These are phyloP conservation scores for Aspergillus terreus DNA, from an alignment of 2,329 filamentous ascomycete species.

Conservation along the genomic window DNA sequence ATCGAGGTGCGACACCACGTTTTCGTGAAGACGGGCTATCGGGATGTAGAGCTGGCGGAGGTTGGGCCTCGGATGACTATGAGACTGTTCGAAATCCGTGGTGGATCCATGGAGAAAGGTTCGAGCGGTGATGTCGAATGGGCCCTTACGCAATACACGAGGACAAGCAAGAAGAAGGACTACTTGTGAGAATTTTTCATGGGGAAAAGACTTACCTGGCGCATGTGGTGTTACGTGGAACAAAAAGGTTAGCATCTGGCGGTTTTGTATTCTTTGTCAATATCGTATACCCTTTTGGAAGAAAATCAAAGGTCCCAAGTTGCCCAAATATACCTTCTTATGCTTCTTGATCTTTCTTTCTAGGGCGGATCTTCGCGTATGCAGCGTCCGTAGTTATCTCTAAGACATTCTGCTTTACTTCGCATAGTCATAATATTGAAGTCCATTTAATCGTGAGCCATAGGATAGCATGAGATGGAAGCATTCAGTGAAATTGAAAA, in stretches of 20 bases:
- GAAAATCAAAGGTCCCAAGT: constrained; percentile 4
- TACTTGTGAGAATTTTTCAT: constrained; percentile 59
- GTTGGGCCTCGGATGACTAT: constrained; percentile 97
- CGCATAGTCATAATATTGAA: too few species aligned
- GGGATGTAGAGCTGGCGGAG: constrained; percentile 83
- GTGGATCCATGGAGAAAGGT: constrained; percentile 80
- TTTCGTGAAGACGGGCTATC: constrained; percentile 87
- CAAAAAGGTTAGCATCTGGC: constrained; percentile 20
- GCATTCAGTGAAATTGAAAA: too few species aligned
- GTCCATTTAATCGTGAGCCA: too few species aligned
- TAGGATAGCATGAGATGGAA: too few species aligned
- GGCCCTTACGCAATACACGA: constrained; percentile 92
- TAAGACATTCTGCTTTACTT: too few species aligned
- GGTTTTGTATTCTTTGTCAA: constrained; percentile 8
- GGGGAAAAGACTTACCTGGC: constrained; percentile 24
- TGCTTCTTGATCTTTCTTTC: not conserved
- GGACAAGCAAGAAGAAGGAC: constrained; percentile 92
- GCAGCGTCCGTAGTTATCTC: too few species aligned
- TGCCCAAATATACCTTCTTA: not conserved
- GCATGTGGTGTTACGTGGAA: constrained; percentile 28
- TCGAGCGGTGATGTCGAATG: constrained; percentile 96
- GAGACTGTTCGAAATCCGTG: constrained; percentile 87
- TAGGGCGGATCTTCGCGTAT: too few species aligned
- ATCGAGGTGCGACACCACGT: constrained; percentile 93
- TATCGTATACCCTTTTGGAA: constrained; percentile 20